Conservation (phyloP, 306 rosid species). For the Potentilla sterilis region DNA sequence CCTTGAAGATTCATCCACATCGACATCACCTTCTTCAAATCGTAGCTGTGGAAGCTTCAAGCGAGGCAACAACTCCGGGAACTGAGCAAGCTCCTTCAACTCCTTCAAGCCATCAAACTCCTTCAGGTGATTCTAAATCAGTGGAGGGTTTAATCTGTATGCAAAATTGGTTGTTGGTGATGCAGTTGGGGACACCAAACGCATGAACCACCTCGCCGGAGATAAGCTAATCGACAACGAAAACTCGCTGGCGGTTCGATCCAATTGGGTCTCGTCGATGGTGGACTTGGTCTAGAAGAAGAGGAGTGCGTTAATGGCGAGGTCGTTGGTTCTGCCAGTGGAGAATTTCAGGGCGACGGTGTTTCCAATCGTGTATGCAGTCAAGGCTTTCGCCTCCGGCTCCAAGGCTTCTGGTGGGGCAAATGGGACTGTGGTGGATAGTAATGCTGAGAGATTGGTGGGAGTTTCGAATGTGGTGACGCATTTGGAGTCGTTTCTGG, state of each 20-base stretch:
- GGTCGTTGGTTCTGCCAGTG: conserved; percentile 82
- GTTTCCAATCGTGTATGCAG: conserved; percentile 82
- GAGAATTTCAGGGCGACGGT: conserved; percentile 88
- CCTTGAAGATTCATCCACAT: too few relatives aligned
- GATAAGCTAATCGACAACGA: conserved; percentile 94
- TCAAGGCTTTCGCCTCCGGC: conserved; percentile 89
- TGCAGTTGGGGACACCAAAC: conserved; percentile 69
- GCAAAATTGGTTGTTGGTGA: too few relatives aligned
- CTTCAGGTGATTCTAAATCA: too few relatives aligned
- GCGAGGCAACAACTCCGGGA: too few relatives aligned
- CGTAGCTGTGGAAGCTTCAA: too few relatives aligned
- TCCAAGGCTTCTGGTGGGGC: conserved; percentile 53
- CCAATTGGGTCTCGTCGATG: conserved; percentile 95
- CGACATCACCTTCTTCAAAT: too few relatives aligned
- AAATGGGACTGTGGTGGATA: conserved; percentile 41
- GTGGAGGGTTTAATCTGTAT: too few relatives aligned
- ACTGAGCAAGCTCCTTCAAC: too few relatives aligned
- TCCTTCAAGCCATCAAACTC: too few relatives aligned
- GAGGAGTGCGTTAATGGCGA: conserved; percentile 86
- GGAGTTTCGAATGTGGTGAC: conserved; percentile 94
- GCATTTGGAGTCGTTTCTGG: conserved; percentile 88
- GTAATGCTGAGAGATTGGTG: conserved; percentile 73
- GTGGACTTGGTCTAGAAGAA: conserved; percentile 94
- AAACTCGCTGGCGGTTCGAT: conserved; percentile 83
- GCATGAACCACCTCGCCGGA: conserved; percentile 91